Evolutionary conservation across 2,329 filamentous ascomycete species (phyloP).

Genomic region (Clarireedia hainanense): DNA sequence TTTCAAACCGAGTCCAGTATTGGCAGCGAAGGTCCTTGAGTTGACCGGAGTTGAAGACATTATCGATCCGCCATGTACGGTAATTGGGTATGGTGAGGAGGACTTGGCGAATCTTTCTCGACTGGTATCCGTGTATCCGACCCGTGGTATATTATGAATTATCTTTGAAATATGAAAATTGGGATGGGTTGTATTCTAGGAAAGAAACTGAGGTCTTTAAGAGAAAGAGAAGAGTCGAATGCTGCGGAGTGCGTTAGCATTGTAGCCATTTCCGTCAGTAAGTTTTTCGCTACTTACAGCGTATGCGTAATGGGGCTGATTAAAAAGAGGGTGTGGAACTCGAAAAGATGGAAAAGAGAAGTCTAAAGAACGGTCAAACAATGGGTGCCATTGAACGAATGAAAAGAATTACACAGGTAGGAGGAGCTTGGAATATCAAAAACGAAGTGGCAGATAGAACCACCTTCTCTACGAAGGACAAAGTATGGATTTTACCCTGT

Average conservation of each 20-base stretch:
- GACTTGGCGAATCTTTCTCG: not conserved
- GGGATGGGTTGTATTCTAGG: not conserved
- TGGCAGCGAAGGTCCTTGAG: conserved; percentile 25
- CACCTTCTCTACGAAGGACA: not conserved
- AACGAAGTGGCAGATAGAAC: not conserved
- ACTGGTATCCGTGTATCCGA: not conserved
- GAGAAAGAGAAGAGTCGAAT: not conserved
- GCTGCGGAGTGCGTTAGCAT: not conserved
- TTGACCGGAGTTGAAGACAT: conserved; percentile 30
- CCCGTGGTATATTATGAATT: not conserved
- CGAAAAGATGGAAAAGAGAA: not conserved
- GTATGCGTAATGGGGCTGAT: not conserved
- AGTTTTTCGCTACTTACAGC: not conserved
- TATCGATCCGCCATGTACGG: conserved; percentile 21
- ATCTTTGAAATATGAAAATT: not conserved
- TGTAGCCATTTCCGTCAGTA: not conserved
- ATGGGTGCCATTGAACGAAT: not conserved
- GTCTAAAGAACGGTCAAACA: not conserved
- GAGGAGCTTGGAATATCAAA: not conserved
- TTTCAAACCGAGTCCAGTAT: conserved; percentile 40
- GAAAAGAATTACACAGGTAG: too few species aligned
- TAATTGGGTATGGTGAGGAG: not conserved
- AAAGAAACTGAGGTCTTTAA: not conserved
- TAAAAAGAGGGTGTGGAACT: not conserved
- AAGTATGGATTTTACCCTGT: not conserved